Percentiles rank a stretch among this genome's conserved stretches.
Evolutionary conservation across 2,329 filamentous ascomycete species (phyloP).

Genomic region (Penicillium sp.): DNA sequence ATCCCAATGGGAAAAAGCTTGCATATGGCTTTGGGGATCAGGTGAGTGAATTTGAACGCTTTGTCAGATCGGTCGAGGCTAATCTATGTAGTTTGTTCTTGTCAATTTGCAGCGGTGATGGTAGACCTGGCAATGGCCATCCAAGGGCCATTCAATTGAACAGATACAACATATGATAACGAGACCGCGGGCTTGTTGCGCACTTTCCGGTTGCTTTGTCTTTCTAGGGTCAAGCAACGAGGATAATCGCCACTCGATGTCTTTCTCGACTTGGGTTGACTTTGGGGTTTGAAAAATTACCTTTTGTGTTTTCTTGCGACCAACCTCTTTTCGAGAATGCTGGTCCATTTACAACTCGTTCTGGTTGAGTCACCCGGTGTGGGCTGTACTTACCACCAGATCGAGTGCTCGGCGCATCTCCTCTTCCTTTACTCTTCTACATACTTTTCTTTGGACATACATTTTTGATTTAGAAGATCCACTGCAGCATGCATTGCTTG

Average conservation of each 20-base stretch:
- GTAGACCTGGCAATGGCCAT: background rate
- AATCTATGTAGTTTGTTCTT: constrained; percentile 31
- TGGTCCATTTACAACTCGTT: too few species aligned
- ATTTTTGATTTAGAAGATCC: constrained; percentile 29
- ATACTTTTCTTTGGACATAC: constrained; percentile 25
- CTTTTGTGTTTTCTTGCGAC: too few species aligned
- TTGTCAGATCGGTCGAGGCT: background rate
- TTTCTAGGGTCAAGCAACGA: too few species aligned
- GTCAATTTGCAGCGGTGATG: constrained; percentile 39
- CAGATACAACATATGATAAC: too few species aligned
- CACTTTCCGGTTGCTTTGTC: too few species aligned
- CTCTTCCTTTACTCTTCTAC: constrained; percentile 15
- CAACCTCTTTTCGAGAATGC: too few species aligned
- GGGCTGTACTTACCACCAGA: too few species aligned
- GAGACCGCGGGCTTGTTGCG: too few species aligned
- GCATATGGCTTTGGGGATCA: constrained; percentile 47
- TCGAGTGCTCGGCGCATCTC: constrained; percentile 4
- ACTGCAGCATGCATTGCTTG: constrained; percentile 28
- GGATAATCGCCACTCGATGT: too few species aligned
- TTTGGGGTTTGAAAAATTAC: too few species aligned
- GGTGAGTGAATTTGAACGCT: constrained; percentile 30
- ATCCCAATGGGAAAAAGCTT: constrained; percentile 49
- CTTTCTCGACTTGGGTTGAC: too few species aligned
- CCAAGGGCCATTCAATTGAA: background rate
- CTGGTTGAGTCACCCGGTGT: too few species aligned